Evolutionary conservation across 2,329 filamentous ascomycete species (phyloP).

Genomic region (Orbilia blumenaviensis): DNA sequence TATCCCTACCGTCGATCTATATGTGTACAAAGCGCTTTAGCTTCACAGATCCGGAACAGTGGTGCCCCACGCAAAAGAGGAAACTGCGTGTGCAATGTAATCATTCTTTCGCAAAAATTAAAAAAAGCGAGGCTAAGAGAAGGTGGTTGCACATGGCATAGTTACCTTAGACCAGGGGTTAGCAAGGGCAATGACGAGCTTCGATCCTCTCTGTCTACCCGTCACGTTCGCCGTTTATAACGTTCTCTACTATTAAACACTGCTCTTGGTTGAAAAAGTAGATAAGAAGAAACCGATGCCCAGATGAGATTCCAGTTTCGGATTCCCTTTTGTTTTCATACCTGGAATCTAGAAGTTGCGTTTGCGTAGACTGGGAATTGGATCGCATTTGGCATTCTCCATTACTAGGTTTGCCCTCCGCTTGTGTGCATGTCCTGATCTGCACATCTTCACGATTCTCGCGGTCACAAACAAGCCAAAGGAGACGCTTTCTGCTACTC

Average conservation of each 20-base stretch:
- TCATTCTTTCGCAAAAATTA: constrained; percentile 40
- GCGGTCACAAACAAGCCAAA: neutral
- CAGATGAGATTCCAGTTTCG: neutral
- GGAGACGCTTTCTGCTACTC: neutral
- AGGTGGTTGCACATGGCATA: constrained; percentile 50
- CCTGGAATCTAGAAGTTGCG: neutral
- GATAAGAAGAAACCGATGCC: neutral
- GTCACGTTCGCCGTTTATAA: constrained; percentile 25
- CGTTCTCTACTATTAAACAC: neutral
- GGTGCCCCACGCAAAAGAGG: constrained; percentile 13
- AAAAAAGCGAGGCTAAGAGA: constrained; percentile 42
- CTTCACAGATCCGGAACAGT: neutral
- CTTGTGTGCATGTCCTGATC: no score
- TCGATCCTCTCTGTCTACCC: neutral
- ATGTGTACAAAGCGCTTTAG: neutral
- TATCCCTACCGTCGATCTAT: constrained; percentile 31
- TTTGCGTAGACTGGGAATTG: neutral
- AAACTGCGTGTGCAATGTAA: constrained; percentile 19
- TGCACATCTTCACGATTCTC: neutral
- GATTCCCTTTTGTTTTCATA: neutral
- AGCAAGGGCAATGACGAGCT: constrained; percentile 51
- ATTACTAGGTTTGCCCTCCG: neutral
- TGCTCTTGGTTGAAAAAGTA: neutral
- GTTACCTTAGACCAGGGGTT: constrained; percentile 20
- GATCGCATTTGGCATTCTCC: neutral